Evolutionary conservation across 441 rosid genomes (phyloP), one percentile per base, ranked within the genome.

Genomic region (Jatropha multifida): DNA sequence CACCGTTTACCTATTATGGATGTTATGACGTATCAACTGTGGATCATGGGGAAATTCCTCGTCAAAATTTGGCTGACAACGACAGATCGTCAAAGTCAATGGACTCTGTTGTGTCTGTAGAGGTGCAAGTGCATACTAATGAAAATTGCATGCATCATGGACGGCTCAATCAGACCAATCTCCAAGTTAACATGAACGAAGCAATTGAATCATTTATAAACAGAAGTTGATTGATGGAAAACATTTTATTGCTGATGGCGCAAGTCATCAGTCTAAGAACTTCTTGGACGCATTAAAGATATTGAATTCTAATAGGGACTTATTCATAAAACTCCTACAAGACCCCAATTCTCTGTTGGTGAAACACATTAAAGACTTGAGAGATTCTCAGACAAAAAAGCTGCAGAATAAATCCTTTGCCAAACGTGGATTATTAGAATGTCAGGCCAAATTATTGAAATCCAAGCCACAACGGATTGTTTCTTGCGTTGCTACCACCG

Each of bases 271-370:
- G 78, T 82, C 95, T 14, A 90, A 87, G 79, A 84, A 89, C 74
- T 88, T 92, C 81, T 81, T 86, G 85, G 93, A 89, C 75, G 92
- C 96, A 55, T 78, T 92, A 73, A 88, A 89, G 76, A 79, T 88
- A 27, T 58, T 92, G 64, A 89, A 90, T 79, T 89, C 89, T 4
- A 92, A 92, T 80, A 89, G 85, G 86, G 94, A 90, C 56, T 74
- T 92, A 72, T 88, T 90, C 65, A 37, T 86, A 49, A 89, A 88
- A 74, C 90, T 90, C 74, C 85, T 92, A 52, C 93, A 90, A 74
- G 94, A 92, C 76, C 97, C 94, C 32, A 81, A 85, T 79, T 92
- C 93, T 52, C 77, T 90, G 62, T 72, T 90, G 48, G 89, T 66
- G 52, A 87, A 86, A 41, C 90, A 84, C 64, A 81, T 90, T 15